These are phyloP conservation scores for Exobasidium cylindrosporum DNA, from an alignment of 1,284 basidiomycete species.

Conservation along the genomic window DNA sequence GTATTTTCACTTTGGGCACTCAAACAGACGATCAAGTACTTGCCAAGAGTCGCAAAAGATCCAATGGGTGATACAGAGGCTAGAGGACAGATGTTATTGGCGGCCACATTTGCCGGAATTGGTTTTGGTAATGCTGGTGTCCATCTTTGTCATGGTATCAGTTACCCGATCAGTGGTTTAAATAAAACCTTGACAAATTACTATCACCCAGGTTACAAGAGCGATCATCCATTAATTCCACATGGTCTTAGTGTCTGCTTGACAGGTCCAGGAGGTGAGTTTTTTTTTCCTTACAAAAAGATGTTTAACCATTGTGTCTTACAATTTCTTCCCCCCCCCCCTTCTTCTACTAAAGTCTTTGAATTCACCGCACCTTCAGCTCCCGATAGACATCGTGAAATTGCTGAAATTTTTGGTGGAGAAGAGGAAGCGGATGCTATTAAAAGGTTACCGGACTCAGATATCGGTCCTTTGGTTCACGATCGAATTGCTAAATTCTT, in stretches of 20 bases:
- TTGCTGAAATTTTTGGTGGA: slow-evolving; percentile 75
- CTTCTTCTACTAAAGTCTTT: slow-evolving; percentile 19
- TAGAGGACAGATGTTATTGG: slow-evolving; percentile 81
- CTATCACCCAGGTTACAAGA: slow-evolving; percentile 65
- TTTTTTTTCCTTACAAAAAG: background rate
- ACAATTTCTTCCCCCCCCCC: background rate
- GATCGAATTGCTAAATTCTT: slow-evolving; percentile 90
- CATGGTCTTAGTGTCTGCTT: slow-evolving; percentile 59
- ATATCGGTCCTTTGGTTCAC: slow-evolving; percentile 75
- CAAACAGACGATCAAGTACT: slow-evolving; percentile 81
- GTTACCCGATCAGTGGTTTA: slow-evolving; percentile 62
- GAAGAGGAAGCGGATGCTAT: slow-evolving; percentile 29
- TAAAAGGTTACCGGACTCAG: slow-evolving; percentile 71
- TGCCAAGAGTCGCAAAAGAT: slow-evolving; percentile 81
- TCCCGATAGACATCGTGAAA: slow-evolving; percentile 83
- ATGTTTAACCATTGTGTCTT: background rate
- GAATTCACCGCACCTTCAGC: slow-evolving; percentile 60
- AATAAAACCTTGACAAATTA: slow-evolving; percentile 66
- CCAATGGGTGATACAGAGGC: slow-evolving; percentile 70
- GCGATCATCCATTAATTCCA: slow-evolving; percentile 83
- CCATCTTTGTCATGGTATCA: slow-evolving; percentile 46
- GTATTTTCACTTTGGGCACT: slow-evolving; percentile 95
- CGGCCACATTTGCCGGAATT: slow-evolving; percentile 68
- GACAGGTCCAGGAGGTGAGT: slow-evolving; percentile 23
- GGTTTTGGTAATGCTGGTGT: slow-evolving; percentile 89